A percentile compares a stretch with the other conserved stretches of the same genome.
Conservation (phyloP, 2,329 filamentous ascomycete species). For the Calonectria hongkongensis region DNA sequence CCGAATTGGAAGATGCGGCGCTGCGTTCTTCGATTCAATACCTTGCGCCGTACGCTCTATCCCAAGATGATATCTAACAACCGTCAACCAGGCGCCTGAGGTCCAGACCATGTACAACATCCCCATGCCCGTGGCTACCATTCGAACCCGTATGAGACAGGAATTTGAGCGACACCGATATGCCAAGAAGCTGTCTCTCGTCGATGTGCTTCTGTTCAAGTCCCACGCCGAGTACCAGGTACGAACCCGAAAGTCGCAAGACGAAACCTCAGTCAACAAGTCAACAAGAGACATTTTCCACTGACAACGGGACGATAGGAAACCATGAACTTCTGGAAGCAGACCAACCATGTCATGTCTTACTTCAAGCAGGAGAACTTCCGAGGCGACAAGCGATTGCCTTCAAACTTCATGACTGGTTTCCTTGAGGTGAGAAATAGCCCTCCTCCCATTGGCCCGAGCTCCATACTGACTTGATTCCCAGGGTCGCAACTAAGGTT, state of each 20-base stretch:
- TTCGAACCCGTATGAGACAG: slow-evolving; percentile 95
- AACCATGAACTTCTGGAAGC: slow-evolving; percentile 99
- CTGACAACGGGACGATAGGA: slow-evolving; percentile 75
- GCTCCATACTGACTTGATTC: slow-evolving; percentile 45
- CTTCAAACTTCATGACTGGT: slow-evolving; percentile 92
- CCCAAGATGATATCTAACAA: slow-evolving; percentile 43
- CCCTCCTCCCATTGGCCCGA: not conserved
- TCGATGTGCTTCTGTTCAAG: slow-evolving; percentile 93
- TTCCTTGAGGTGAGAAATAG: slow-evolving; percentile 88
- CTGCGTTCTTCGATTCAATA: no score
- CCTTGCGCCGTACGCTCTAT: not conserved
- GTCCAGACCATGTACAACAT: slow-evolving; percentile 98
- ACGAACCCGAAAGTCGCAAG: slow-evolving; percentile 49
- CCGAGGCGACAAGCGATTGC: slow-evolving; percentile 85
- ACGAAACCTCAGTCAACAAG: slow-evolving; percentile 78
- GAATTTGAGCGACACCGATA: slow-evolving; percentile 98
- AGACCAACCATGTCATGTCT: slow-evolving; percentile 94
- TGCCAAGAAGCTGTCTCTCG: slow-evolving; percentile 89
- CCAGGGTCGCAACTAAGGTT: slow-evolving; percentile 74
- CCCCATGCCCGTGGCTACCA: slow-evolving; percentile 89
- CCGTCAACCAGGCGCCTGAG: slow-evolving; percentile 84
- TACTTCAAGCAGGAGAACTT: slow-evolving; percentile 93
- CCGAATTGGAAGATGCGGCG: slow-evolving; percentile 29
- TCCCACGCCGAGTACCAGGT: slow-evolving; percentile 97
- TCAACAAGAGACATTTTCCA: slow-evolving; percentile 14